Percentiles rank a stretch among this genome's conserved stretches.
Evolutionary conservation across 441 rosid species (phyloP).

Genomic region (Gossypium schwendimanii): DNA sequence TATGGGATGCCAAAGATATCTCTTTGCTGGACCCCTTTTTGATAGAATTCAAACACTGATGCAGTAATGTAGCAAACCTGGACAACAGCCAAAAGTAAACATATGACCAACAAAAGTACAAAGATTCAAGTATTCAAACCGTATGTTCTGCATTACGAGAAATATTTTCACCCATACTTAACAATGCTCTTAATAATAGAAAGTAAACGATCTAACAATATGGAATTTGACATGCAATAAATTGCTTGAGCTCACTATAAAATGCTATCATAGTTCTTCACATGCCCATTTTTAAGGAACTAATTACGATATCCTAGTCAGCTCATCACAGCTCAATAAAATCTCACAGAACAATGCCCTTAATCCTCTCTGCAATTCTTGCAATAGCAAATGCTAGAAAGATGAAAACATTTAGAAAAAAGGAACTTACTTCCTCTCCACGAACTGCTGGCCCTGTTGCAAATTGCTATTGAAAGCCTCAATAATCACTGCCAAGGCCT

Average conservation of each 20-base stretch:
- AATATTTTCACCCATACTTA: background rate
- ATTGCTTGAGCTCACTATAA: background rate
- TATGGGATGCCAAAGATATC: conserved; percentile 62
- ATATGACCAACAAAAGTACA: conserved; percentile 1
- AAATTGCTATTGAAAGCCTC: conserved; percentile 63
- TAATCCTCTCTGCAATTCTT: background rate
- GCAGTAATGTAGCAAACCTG: conserved; percentile 83
- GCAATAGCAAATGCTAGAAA: background rate
- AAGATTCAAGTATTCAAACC: background rate
- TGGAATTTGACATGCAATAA: background rate
- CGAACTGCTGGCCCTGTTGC: conserved; percentile 54
- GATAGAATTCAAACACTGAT: conserved; percentile 53
- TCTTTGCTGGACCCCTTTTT: conserved; percentile 79
- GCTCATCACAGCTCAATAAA: background rate
- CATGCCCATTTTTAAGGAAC: background rate
- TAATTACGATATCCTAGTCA: background rate
- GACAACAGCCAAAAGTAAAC: conserved; percentile 3
- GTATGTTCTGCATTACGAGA: background rate
- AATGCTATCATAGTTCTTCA: background rate
- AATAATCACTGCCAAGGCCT: conserved; percentile 58
- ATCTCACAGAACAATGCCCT: background rate
- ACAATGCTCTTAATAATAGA: background rate
- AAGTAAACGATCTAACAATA: background rate
- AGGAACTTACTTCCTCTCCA: conserved; percentile 61
- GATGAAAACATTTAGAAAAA: background rate